Conservation (phyloP, 73 alveolate species). For the Tetrahymena thermophila region DNA sequence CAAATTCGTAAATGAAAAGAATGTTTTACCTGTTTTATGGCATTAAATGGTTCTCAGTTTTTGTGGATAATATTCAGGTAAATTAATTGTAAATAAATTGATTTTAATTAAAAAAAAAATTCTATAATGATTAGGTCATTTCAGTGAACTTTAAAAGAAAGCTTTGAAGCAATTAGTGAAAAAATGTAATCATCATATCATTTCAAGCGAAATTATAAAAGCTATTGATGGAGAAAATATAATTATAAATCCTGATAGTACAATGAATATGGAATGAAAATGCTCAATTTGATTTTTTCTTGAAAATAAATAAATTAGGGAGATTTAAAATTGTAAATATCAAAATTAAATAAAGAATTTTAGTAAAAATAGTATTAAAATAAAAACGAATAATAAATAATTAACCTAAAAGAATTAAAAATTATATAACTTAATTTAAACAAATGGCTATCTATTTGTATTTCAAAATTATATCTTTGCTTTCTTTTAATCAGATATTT, state of each 20-base stretch:
- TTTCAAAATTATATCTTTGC: no score
- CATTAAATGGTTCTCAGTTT: constrained; percentile 79
- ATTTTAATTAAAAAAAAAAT: constrained; percentile 5
- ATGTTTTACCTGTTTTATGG: constrained; percentile 89
- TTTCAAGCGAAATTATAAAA: constrained; percentile 50
- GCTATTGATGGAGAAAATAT: constrained; percentile 8
- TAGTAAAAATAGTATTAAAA: no score
- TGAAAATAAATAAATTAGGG: neutral
- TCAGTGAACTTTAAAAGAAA: constrained; percentile 47
- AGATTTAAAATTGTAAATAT: neutral
- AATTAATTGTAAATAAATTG: neutral
- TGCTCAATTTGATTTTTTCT: no score
- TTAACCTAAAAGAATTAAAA: neutral
- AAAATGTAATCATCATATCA: constrained; percentile 58
- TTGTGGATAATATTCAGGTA: constrained; percentile 10
- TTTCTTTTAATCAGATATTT: no score
- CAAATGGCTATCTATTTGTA: neutral
- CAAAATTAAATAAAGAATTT: neutral
- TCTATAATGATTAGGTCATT: constrained; percentile 39
- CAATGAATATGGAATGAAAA: constrained; percentile 36
- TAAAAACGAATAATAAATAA: neutral
- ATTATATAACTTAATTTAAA: neutral
- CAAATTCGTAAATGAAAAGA: constrained; percentile 43
- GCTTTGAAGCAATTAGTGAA: constrained; percentile 49
- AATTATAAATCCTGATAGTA: neutral